Conservation (phyloP, 192 early-diverging fungal genomes). For the Gaertneriomyces semiglobifer region DNA sequence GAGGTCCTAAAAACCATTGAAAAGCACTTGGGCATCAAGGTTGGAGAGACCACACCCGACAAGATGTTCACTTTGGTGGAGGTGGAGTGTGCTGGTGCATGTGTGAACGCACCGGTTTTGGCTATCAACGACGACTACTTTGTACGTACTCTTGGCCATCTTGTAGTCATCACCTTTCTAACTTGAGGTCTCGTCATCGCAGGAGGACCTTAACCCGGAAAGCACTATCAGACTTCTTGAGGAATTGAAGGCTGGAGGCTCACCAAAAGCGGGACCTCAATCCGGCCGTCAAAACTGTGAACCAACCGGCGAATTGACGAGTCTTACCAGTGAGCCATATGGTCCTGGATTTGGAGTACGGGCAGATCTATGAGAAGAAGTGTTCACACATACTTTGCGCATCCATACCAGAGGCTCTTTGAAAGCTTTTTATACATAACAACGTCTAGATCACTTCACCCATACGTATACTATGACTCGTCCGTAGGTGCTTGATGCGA, state of each 20-base stretch:
- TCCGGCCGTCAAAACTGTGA: slow-evolving; percentile 86
- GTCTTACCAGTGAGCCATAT: slow-evolving; percentile 78
- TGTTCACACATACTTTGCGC: no score
- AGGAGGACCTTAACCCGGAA: slow-evolving; percentile 96
- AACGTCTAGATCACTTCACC: no score
- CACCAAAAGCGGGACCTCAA: slow-evolving; percentile 77
- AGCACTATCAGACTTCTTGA: slow-evolving; percentile 84
- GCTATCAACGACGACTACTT: slow-evolving; percentile 98
- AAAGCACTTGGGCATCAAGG: slow-evolving; percentile 84
- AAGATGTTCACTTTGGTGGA: slow-evolving; percentile 97
- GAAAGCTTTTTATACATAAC: no score
- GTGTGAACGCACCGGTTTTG: slow-evolving; percentile 95
- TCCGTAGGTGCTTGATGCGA: no score
- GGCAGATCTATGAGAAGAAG: slow-evolving; percentile 23
- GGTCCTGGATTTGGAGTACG: slow-evolving; percentile 87
- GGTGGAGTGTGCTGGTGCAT: slow-evolving; percentile 99
- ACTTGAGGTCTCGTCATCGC: slow-evolving; percentile 1
- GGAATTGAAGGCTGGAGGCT: slow-evolving; percentile 75
- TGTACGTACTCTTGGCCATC: slow-evolving; percentile 44
- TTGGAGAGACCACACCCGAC: slow-evolving; percentile 90
- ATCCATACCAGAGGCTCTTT: no score
- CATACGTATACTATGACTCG: no score
- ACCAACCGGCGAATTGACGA: slow-evolving; percentile 75
- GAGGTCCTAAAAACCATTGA: slow-evolving; percentile 86
- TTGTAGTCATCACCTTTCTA: not conserved